A percentile compares a stretch with the other conserved stretches of the same genome.
Conservation (phyloP, 2,329 filamentous ascomycete genomes). For the Colletotrichum karsti region DNA sequence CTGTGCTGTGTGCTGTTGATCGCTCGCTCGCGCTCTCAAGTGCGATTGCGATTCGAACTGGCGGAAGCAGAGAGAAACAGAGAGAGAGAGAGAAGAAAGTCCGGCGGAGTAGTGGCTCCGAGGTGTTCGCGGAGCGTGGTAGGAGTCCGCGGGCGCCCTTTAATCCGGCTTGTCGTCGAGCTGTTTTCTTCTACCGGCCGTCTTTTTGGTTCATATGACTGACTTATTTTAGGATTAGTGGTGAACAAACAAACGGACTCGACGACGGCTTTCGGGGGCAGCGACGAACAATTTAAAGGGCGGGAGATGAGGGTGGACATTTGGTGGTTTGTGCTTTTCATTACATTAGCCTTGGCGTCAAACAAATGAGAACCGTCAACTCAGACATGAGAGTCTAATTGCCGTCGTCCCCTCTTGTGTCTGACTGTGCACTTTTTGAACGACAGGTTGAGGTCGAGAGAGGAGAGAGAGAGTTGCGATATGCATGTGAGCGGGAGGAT, state of each 20-base stretch:
- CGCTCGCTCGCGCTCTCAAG: not conserved
- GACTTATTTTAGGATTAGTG: not conserved
- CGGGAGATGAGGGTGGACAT: slow-evolving; percentile 6
- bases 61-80: not conserved
- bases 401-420: not conserved
- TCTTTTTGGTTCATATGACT: not conserved
- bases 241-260: not conserved
- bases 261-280: not conserved
- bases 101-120: not conserved
- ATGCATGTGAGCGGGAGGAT: not conserved
- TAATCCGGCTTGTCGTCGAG: not conserved
- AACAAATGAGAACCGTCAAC: not conserved
- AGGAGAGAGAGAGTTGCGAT: not conserved
- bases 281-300: slow-evolving; percentile 16
- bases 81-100: not conserved
- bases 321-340: slow-evolving; percentile 1
- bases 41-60: not conserved
- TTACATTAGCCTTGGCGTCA: not conserved
- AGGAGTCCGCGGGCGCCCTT: not conserved
- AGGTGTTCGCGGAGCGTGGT: not conserved
- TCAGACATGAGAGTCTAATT: not conserved
- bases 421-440: not conserved
- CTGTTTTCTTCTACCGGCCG: not conserved
- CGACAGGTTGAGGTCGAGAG: not conserved
- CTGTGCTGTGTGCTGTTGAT: slow-evolving; percentile 8